Base-by-base conservation (phyloP, 2,329 filamentous ascomycete species). In the Arthrinium puccinioides region DNA sequence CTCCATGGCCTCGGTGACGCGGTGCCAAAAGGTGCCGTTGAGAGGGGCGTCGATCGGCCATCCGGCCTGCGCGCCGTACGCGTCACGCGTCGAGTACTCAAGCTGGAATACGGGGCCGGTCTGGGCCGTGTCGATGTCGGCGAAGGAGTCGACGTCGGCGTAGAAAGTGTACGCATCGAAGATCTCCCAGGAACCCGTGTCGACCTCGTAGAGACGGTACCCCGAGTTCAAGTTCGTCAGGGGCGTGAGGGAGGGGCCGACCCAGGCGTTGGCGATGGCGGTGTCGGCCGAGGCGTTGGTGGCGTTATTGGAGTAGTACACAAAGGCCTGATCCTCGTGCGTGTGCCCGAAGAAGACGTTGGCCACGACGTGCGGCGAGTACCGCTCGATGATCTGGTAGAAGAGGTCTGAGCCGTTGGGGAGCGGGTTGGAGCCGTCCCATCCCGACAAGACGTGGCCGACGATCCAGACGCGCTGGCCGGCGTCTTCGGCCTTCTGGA, bases 1-100 rank as follows among this genome's bases (percentile, higher is more conserved):
- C 49, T 73, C 70, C 72, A 77, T 77, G 1, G 67, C 70, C 45
- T 74, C 72, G 0, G 72, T 77, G 5, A 77, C 68, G 10, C 53
- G 54, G 41, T 78, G 72, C 74, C 74, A 78, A 51, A 76, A 79
- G 0, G 71, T 76, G 0, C 70, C 72, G 42, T 78, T 76, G 25
- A 78, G 53, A 4, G 74, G 74, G 0, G 67, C 71, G 30, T 61
- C 49, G 44, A 72, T 72, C 0, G 59, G 57, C 39, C 64, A 62
- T 10, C 47, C 48, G 9, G 64, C 51, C 3, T 53, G 48, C 5
- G 54, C 33, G 8, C 63, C 65, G 38, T 69, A 68, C 15, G 54
- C 54, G 20, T 54, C 55, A 14, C 64, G 64, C 4, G 61, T 66
- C 3, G 60, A 65, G 48, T 69, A 68, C 42, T 67, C 63, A 5